Percentiles rank a stretch among this genome's conserved stretches.
Evolutionary conservation across 306 rosid genomes (phyloP).

Genomic region (Dryas alaskensis): DNA sequence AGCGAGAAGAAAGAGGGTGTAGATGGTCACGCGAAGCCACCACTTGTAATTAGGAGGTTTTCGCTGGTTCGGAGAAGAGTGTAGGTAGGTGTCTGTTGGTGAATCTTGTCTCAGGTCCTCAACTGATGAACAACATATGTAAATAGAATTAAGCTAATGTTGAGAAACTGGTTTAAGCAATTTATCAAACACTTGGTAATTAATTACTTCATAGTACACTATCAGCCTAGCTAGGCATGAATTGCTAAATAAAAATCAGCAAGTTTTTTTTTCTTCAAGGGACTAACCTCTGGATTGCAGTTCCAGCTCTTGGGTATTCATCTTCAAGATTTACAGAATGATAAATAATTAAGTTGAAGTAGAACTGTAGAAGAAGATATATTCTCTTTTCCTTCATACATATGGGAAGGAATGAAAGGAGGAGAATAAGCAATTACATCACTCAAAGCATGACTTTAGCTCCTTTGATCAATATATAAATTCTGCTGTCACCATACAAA

Average conservation of each 20-base stretch:
- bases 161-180: background rate
- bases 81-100: background rate
- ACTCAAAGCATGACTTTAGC: background rate
- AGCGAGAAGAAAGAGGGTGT: slow-evolving; percentile 37
- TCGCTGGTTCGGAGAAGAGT: background rate
- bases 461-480: background rate
- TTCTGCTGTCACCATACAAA: background rate
- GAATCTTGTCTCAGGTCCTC: slow-evolving; percentile 19
- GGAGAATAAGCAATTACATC: background rate
- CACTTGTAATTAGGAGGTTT: slow-evolving; percentile 34
- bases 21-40: slow-evolving; percentile 48
- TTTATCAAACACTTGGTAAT: background rate
- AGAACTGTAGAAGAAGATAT: background rate
- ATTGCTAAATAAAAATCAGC: no score
- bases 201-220: no score
- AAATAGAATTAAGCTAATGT: background rate
- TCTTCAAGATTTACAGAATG: slow-evolving; percentile 31
- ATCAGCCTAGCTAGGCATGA: no score
- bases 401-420: background rate
- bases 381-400: background rate
- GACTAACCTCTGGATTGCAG: slow-evolving; percentile 43
- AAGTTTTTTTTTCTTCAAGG: background rate
- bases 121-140: slow-evolving; percentile 22
- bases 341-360: background rate
- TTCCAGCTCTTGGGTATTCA: slow-evolving; percentile 39